These are phyloP conservation scores for Melaleuca quinquenervia DNA, from an alignment of 345 rosid species.

Conservation along the genomic window DNA sequence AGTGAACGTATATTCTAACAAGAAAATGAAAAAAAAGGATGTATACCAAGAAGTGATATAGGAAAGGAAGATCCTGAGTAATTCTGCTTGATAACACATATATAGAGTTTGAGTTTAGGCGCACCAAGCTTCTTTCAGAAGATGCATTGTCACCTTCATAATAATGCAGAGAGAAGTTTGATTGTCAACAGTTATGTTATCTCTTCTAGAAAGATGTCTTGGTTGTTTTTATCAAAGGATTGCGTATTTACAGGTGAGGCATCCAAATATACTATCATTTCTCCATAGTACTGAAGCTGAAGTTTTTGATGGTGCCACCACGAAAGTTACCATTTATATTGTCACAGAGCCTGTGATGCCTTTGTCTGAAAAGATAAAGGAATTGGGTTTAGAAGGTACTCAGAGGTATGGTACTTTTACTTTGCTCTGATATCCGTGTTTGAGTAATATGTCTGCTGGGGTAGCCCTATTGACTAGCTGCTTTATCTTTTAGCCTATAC, in stretches of 20 bases:
- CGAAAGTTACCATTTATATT: slow-evolving; percentile 73
- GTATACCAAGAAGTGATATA: not conserved
- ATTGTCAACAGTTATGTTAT: not conserved
- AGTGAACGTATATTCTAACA: not conserved
- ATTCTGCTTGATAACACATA: not conserved
- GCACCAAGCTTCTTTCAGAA: not conserved
- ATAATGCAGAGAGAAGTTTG: not conserved
- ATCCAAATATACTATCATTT: slow-evolving; percentile 90
- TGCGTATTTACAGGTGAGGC: slow-evolving; percentile 63
- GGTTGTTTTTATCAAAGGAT: not conserved
- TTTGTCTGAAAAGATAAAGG: slow-evolving; percentile 88
- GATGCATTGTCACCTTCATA: not conserved
- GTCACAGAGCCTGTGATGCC: slow-evolving; percentile 99
- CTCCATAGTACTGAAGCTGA: slow-evolving; percentile 94
- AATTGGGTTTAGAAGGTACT: slow-evolving; percentile 75
- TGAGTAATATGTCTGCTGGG: not conserved
- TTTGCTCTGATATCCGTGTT: not conserved
- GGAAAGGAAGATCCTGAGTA: not conserved
- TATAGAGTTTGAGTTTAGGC: not conserved
- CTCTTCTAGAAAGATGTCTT: not conserved
- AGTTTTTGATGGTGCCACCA: slow-evolving; percentile 51
- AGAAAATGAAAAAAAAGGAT: not conserved
- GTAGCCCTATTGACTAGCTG: not conserved
- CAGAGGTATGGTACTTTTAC: slow-evolving; percentile 47
- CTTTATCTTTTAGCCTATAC: not conserved